Percentiles rank a stretch among this genome's conserved stretches.
Evolutionary conservation across 164 flowering plant genomes (phyloP).

Genomic region (Dillenia suffruticosa): DNA sequence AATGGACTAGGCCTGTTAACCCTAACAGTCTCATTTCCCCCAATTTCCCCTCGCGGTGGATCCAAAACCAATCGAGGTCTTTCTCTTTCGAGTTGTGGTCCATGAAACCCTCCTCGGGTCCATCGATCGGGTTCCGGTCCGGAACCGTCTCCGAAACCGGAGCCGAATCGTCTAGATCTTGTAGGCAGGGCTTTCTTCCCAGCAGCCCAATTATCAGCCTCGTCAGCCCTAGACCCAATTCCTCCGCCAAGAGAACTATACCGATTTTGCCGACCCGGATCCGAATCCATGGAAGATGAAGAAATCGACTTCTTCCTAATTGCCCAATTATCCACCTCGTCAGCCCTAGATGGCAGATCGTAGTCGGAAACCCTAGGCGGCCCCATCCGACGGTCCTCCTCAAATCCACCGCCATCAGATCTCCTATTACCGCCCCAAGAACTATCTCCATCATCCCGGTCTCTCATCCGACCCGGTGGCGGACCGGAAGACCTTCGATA

Average conservation of each 20-base stretch:
- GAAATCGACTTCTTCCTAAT: conserved; percentile 41
- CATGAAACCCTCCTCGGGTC: conserved; percentile 26
- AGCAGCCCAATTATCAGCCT: conserved; percentile 66
- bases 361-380: conserved; percentile 61
- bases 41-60: conserved; percentile 31
- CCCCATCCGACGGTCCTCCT: conserved; percentile 52
- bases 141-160: conserved; percentile 20
- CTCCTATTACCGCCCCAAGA: conserved; percentile 51
- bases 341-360: conserved; percentile 81
- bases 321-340: conserved; percentile 86
- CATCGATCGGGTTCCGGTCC: conserved; percentile 46
- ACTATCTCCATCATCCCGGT: conserved; percentile 29
- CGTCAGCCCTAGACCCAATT: conserved; percentile 67
- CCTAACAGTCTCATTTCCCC: conserved; percentile 29
- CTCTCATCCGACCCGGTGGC: conserved; percentile 23
- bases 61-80: conserved; percentile 55
- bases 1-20: conserved; percentile 65
- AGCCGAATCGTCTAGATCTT: conserved; percentile 28
- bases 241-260: conserved; percentile 57
- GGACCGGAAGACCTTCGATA: conserved; percentile 36
- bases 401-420: conserved; percentile 57
- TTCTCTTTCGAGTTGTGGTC: conserved; percentile 22
- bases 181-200: conserved; percentile 45
- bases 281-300: conserved; percentile 24
- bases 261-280: conserved; percentile 30